These are phyloP conservation scores for Dactylellina sp. DNA, from an alignment of 2,329 filamentous ascomycete species.

Conservation along the genomic window DNA sequence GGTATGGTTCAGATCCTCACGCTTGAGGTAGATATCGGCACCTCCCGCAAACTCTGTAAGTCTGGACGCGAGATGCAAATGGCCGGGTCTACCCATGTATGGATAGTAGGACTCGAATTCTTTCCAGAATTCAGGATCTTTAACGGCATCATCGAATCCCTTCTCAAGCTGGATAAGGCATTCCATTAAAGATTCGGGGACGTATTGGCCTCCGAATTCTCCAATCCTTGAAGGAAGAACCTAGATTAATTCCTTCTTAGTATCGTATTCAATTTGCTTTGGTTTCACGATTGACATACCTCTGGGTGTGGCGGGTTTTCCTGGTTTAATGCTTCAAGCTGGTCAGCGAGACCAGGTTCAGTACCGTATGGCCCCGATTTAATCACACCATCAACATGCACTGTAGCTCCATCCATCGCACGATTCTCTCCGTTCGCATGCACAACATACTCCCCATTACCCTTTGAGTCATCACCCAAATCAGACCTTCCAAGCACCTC, in stretches of 20 bases:
- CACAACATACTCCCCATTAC: conserved; percentile 64
- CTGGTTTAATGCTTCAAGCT: conserved; percentile 83
- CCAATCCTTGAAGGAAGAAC: conserved; percentile 88
- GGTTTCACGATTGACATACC: conserved; percentile 37
- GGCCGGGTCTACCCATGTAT: conserved; percentile 95
- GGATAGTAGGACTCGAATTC: conserved; percentile 96
- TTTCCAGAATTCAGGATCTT: conserved; percentile 94
- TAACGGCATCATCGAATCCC: conserved; percentile 86
- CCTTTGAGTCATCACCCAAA: conserved; percentile 60
- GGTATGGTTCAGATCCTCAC: conserved; percentile 97
- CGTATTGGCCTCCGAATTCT: conserved; percentile 96
- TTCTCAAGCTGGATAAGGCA: conserved; percentile 89
- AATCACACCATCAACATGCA: conserved; percentile 77
- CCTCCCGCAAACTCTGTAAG: conserved; percentile 89
- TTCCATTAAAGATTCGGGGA: conserved; percentile 97
- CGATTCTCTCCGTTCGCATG: conserved; percentile 69
- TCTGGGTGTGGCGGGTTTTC: conserved; percentile 63
- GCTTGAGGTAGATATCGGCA: conserved; percentile 96
- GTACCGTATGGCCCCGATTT: conserved; percentile 69
- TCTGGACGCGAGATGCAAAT: conserved; percentile 87
- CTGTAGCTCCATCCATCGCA: conserved; percentile 71
- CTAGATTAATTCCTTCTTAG: conserved; percentile 62
- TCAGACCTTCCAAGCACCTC: conserved; percentile 70
- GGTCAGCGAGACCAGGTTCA: conserved; percentile 79
- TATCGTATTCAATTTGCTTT: background rate